phyloP scores from a whole-genome alignment of 805 yeast species.

The Scheffersomyces ergatensis region DNA sequence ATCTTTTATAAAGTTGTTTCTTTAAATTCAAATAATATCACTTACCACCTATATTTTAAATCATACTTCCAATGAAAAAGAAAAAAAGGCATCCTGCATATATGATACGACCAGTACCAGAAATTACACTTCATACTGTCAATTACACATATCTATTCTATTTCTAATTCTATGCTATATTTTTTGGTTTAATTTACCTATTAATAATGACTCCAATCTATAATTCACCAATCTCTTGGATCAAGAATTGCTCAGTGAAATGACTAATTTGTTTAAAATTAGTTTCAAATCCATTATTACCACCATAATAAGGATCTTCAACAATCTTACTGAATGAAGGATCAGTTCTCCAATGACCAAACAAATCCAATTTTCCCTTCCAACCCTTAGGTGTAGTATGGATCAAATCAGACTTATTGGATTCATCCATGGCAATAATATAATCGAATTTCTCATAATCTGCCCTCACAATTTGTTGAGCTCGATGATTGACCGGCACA shows the following conservation, averaged over 20 bases:
- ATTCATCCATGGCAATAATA: constrained; percentile 68
- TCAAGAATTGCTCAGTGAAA: constrained; percentile 70
- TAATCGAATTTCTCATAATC: constrained; percentile 64
- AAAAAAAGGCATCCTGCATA: no score
- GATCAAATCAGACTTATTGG: constrained; percentile 51
- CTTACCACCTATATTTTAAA: no score
- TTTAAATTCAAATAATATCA: no score
- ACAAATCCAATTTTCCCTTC: constrained; percentile 53
- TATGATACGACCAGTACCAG: no score
- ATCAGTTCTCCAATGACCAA: constrained; percentile 79
- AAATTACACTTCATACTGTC: no score
- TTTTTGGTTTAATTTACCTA: no score
- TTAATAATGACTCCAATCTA: no score
- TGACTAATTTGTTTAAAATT: constrained; percentile 74
- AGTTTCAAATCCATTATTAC: constrained; percentile 73
- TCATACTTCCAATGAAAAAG: no score
- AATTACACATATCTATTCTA: no score
- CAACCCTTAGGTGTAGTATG: constrained; percentile 51
- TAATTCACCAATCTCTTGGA: constrained; percentile 38
- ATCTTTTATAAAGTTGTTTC: no score
- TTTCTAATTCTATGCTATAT: no score
- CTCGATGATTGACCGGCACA: constrained; percentile 70
- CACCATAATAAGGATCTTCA: constrained; percentile 94
- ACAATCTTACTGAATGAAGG: constrained; percentile 53
- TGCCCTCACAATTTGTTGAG: constrained; percentile 59